Evolutionary conservation across 495 filamentous ascomycete species (phyloP).

Genomic region (Chlorociboria aeruginascens): DNA sequence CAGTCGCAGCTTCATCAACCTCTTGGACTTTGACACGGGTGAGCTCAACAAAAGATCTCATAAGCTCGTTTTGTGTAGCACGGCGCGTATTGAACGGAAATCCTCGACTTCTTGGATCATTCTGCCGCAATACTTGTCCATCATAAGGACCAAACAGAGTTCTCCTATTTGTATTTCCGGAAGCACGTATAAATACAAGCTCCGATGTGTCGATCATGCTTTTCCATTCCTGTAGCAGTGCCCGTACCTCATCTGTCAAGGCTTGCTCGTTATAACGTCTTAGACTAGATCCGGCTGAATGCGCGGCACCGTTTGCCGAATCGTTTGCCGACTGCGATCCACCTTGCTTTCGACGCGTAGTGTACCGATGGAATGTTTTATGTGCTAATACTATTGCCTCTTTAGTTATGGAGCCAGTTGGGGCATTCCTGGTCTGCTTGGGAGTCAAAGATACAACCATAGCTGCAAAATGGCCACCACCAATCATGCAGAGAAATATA

Average conservation of each 20-base stretch:
- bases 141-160: slow-evolving; percentile 89
- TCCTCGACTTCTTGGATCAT: slow-evolving; percentile 72
- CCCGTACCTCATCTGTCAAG: slow-evolving; percentile 69
- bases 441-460: slow-evolving; percentile 88
- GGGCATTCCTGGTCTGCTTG: slow-evolving; percentile 54
- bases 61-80: slow-evolving; percentile 86
- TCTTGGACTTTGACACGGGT: slow-evolving; percentile 76
- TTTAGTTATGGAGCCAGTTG: slow-evolving; percentile 55
- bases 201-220: slow-evolving; percentile 70
- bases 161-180: slow-evolving; percentile 69
- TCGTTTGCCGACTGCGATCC: slow-evolving; percentile 90
- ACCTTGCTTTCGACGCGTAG: slow-evolving; percentile 89
- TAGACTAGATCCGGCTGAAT: slow-evolving; percentile 83
- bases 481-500: slow-evolving; percentile 96
- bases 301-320: slow-evolving; percentile 76
- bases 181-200: slow-evolving; percentile 78
- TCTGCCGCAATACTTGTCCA: slow-evolving; percentile 65
- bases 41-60: slow-evolving; percentile 85
- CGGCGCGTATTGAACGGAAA: slow-evolving; percentile 95
- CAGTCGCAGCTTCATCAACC: slow-evolving; percentile 49
- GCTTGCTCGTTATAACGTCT: slow-evolving; percentile 91
- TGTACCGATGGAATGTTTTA: slow-evolving; percentile 97
- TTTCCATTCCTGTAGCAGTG: slow-evolving; percentile 71
- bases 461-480: slow-evolving; percentile 91
- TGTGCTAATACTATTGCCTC: slow-evolving; percentile 82